Evolutionary conservation across 2,329 filamentous ascomycete genomes (phyloP).

Genomic region (Aspergillus sp.): DNA sequence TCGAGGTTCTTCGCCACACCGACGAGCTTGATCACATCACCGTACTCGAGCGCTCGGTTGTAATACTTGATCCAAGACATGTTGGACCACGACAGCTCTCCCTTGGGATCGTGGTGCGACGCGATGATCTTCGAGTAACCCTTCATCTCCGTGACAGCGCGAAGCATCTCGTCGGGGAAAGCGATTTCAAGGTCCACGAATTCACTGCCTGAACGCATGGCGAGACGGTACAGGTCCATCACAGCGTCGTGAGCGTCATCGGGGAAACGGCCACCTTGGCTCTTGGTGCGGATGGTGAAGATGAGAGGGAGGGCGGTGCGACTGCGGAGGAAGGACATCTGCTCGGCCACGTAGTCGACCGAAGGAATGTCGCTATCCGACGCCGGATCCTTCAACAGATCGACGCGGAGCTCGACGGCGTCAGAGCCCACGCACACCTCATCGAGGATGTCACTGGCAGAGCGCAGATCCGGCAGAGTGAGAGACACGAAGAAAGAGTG

Average conservation of each 20-base stretch:
- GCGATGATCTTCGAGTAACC: conserved; percentile 81
- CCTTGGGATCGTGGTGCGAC: conserved; percentile 86
- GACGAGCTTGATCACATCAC: conserved; percentile 92
- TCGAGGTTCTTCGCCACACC: conserved; percentile 72
- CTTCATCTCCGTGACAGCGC: conserved; percentile 65
- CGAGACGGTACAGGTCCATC: conserved; percentile 71
- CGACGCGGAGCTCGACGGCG: conserved; percentile 90
- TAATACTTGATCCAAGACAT: conserved; percentile 90
- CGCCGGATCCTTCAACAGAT: conserved; percentile 74
- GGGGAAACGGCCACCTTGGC: conserved; percentile 85
- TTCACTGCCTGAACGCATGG: conserved; percentile 80
- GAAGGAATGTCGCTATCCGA: conserved; percentile 56
- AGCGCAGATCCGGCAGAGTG: conserved; percentile 71
- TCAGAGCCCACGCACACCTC: conserved; percentile 80
- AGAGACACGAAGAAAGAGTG: conserved; percentile 92
- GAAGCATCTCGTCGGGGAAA: conserved; percentile 72
- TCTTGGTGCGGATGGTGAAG: conserved; percentile 82
- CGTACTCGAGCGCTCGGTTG: conserved; percentile 84
- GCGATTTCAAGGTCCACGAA: conserved; percentile 93
- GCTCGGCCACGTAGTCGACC: conserved; percentile 74
- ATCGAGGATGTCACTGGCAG: conserved; percentile 63
- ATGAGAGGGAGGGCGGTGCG: conserved; percentile 75
- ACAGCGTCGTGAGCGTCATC: conserved; percentile 71
- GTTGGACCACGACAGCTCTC: conserved; percentile 79
- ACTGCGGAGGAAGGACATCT: conserved; percentile 75